A percentile compares a stretch with the other conserved stretches of the same genome.
Evolutionary conservation across 352 stramenopile species (phyloP).

Genomic region (Phytopythium cucurbitacearum): DNA sequence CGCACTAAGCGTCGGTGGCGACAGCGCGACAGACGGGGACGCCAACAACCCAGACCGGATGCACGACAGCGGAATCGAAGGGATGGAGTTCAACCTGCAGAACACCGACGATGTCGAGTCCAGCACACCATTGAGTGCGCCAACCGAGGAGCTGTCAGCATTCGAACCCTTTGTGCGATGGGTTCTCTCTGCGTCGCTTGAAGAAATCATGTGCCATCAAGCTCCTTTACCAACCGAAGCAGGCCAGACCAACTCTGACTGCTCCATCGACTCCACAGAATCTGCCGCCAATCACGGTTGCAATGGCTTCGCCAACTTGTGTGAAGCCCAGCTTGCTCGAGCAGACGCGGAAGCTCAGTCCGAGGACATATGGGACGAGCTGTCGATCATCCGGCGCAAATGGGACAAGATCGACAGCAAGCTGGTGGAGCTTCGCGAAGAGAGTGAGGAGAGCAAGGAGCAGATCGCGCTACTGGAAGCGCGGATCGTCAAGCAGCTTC

Average conservation of each 20-base stretch:
- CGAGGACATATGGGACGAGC: constrained; percentile 37
- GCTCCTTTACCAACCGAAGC: constrained; percentile 8
- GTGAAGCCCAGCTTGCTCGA: constrained; percentile 15
- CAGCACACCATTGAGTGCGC: constrained; percentile 18
- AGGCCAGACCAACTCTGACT: background rate
- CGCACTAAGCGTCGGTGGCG: too few species aligned
- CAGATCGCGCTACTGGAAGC: constrained; percentile 58
- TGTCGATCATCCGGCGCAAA: constrained; percentile 45
- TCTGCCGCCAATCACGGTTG: too few species aligned
- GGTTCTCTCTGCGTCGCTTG: constrained; percentile 37
- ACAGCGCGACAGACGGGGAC: too few species aligned
- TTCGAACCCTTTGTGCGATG: constrained; percentile 62
- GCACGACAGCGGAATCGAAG: too few species aligned
- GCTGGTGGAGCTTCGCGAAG: constrained; percentile 29
- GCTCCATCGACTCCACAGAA: too few species aligned
- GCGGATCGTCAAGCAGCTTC: constrained; percentile 70
- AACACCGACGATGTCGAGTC: constrained; percentile 3
- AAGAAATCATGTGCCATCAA: constrained; percentile 38
- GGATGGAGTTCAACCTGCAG: constrained; percentile 4
- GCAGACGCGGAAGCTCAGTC: constrained; percentile 44
- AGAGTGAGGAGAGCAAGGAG: constrained; percentile 38
- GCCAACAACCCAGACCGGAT: too few species aligned
- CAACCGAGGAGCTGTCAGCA: constrained; percentile 25
- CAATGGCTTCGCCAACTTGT: background rate
- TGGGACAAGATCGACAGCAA: constrained; percentile 37